Conservation (phyloP, 768 basidiomycete genomes). For the Aureoboletus auriporus region DNA sequence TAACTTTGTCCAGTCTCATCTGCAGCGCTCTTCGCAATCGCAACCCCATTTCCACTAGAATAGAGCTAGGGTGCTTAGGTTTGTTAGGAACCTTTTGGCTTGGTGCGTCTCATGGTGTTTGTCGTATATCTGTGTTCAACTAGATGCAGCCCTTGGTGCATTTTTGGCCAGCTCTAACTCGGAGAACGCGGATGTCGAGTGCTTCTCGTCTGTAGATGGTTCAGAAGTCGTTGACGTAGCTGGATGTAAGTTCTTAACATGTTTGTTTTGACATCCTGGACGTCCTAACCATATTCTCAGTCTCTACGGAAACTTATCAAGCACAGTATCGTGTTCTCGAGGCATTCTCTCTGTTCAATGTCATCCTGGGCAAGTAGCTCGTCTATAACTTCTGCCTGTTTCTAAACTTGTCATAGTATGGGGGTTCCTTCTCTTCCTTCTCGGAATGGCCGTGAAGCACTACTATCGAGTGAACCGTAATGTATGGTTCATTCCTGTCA, state of each 20-base stretch:
- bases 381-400: background rate
- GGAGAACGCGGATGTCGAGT: conserved; percentile 78
- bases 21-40: conserved; percentile 61
- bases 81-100: conserved; percentile 77
- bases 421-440: conserved; percentile 44
- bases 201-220: conserved; percentile 56
- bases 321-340: conserved; percentile 85
- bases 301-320: conserved; percentile 82
- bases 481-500: conserved; percentile 71
- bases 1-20: conserved; percentile 43
- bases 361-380: conserved; percentile 53
- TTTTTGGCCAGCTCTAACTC: conserved; percentile 73
- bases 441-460: conserved; percentile 41
- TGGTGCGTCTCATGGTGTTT: conserved; percentile 41
- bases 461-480: conserved; percentile 38
- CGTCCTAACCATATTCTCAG: conserved; percentile 33
- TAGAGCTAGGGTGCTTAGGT: conserved; percentile 69
- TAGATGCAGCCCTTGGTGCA: conserved; percentile 59
- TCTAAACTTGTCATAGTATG: conserved; percentile 36
- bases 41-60: conserved; percentile 77
- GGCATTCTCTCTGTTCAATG: conserved; percentile 77
- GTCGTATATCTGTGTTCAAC: conserved; percentile 9
- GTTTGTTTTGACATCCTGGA: background rate
- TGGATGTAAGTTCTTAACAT: conserved; percentile 50
- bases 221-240: conserved; percentile 55